These are phyloP conservation scores for Aquilaria sinensis DNA, from an alignment of 345 rosid genomes.

Conservation along the genomic window DNA sequence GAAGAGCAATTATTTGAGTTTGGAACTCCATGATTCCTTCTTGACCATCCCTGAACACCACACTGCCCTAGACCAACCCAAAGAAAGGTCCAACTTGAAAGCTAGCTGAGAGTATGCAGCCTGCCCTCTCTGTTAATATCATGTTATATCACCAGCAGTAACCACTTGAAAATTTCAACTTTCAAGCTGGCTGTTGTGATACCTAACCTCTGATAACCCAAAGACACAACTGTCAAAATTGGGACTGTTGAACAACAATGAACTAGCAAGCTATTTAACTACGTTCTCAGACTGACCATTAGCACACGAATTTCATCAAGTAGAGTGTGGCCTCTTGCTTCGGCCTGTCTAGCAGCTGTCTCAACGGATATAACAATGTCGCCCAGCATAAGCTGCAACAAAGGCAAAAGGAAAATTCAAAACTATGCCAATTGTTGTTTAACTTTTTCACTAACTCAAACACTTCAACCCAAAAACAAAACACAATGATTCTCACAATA, in stretches of 20 bases:
- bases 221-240: too few species aligned
- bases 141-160: constrained; percentile 2
- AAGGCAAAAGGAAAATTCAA: constrained; percentile 2
- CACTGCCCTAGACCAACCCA: background rate
- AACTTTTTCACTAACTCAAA: background rate
- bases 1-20: background rate
- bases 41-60: background rate
- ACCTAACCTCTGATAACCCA: background rate
- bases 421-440: background rate
- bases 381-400: constrained; percentile 88
- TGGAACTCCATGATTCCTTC: too few species aligned
- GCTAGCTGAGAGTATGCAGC: too few species aligned
- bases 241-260: background rate
- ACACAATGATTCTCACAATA: constrained; percentile 37
- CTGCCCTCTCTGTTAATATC: background rate
- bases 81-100: background rate
- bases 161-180: background rate
- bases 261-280: too few species aligned
- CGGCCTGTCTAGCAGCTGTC: constrained; percentile 90
- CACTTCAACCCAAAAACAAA: background rate
- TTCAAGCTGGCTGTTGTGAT: background rate
- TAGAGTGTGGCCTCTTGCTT: constrained; percentile 83
- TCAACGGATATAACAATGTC: constrained; percentile 91
- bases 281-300: constrained; percentile 43
- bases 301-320: constrained; percentile 93